Base-by-base conservation (phyloP, 768 basidiomycete species). In the Crassisporium funariophilum region DNA sequence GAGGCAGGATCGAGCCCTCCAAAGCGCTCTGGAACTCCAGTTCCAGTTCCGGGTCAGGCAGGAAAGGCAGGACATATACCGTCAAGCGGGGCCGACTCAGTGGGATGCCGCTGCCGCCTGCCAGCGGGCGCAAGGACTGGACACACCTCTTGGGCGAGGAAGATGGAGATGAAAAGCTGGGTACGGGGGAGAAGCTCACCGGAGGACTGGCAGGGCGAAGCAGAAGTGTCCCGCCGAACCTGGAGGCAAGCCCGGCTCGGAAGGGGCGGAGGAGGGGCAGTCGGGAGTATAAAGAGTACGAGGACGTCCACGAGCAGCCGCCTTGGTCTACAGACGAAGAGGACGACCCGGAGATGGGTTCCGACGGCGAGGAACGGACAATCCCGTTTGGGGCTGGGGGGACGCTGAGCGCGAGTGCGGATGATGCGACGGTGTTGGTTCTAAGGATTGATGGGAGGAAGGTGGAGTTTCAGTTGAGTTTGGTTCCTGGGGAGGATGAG, bases 391-490 rank as follows among this genome's bases (percentile, higher is more conserved):
- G 78, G 16, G 63, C 71, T 2, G 77, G 76, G 25, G 88, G 86
- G 4, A 66, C 69, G 24, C 63, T 94, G 46, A 77, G 76, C 23
- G 74, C 81, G 3, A 80, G 81, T 46, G 73, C 75, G 48, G 70
- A 74, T 4, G 85, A 91, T 52, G 74, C 82, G 10, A 78, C 79
- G 33, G 69, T 73, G 44, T 88, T 91, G 53, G 72, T 81, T 12
- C 73, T 94, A 9, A 73, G 75, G 20, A 79, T 88, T 35, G 83
- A 86, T 25, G 79, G 76, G 2, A 70, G 70, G 44, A 70, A 69
- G 39, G 72, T 86, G 16, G 70, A 72, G n/a, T 93, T 93, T 54
- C 84, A 94, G 63, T 65, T 95, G 49, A 86, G 90, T 54, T 52
- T 91, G 33, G 75, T 86, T 15, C 24, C 37, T 2, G 41, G 46